Evolutionary conservation across 108 stramenopile species (phyloP).

Genomic region (Skeletonema marinoi): DNA sequence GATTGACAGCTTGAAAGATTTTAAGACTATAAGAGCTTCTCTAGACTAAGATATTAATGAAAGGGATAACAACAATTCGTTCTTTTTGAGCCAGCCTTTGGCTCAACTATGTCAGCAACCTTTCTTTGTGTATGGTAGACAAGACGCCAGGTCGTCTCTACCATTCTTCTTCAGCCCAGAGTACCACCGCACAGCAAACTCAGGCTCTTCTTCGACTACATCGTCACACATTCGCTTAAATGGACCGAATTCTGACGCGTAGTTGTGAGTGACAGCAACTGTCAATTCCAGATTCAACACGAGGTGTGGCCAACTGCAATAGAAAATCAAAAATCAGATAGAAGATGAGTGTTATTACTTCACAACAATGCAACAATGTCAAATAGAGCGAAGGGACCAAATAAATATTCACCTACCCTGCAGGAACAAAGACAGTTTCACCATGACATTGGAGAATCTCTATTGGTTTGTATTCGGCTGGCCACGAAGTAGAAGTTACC

Average conservation of each 20-base stretch:
- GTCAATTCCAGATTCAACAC: slow-evolving; percentile 82
- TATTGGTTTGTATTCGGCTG: slow-evolving; percentile 50
- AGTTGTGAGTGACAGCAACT: slow-evolving; percentile 89
- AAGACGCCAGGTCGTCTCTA: slow-evolving; percentile 27
- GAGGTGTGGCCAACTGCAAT: slow-evolving; percentile 69
- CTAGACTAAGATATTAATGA: neutral
- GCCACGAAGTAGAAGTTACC: slow-evolving; percentile 48
- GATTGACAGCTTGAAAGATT: neutral
- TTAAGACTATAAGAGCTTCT: neutral
- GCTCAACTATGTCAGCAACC: neutral
- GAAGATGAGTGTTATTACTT: neutral
- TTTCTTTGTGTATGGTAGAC: neutral
- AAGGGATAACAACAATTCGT: neutral
- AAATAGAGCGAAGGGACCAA: neutral
- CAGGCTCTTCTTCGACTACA: slow-evolving; percentile 61
- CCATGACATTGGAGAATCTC: slow-evolving; percentile 81
- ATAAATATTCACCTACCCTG: slow-evolving; percentile 30
- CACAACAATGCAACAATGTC: neutral
- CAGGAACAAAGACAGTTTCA: slow-evolving; percentile 87
- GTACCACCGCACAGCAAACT: slow-evolving; percentile 52
- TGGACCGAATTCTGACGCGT: slow-evolving; percentile 77
- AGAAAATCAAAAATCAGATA: neutral
- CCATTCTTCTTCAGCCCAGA: slow-evolving; percentile 29
- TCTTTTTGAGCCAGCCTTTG: neutral
- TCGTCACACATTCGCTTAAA: slow-evolving; percentile 53